Base-by-base conservation (phyloP, 139 green algal genomes). In the Bryopsis sp. region DNA sequence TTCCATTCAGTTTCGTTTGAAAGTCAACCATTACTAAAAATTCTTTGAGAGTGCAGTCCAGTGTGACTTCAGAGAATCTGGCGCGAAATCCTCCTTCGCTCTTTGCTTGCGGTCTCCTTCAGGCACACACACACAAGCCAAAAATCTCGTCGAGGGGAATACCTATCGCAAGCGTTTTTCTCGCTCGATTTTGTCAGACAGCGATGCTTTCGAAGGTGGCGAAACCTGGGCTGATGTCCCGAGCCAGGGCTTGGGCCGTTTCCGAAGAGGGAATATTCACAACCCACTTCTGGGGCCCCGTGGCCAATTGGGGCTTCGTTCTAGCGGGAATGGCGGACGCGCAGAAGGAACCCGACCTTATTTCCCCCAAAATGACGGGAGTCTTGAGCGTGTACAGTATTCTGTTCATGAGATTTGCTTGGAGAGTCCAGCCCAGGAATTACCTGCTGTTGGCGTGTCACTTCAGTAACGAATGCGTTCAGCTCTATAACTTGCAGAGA, bases 351-450 rank as follows among this genome's bases (percentile, higher is more conserved):
- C 68, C 79, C 1, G 82, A 93, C 48, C 58, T 76, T 28, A 84
- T 92, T 5, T 90, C 82, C 34, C 77, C 73, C 19, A 89, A 88
- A 34, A 92, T 92, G 86, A 92, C 86, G 0, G 76, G 73, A 75
- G 84, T 79, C 32, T 84, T 94, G 74, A 89, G 83, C 39, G 61
- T 94, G 22, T 94, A 94, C 74, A 87, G 76, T 68, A 63, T 78
- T 11, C 80, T 94, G 24, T 94, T 94, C 82, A 94, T 94, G 88
- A 79, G 88, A 0, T 94, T 94, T 58, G 88, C 88, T 0, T 94
- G 88, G 88, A 70, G 78, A 64, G 87, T 94, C 28, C 67, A 88
- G 72, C 87, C 87, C 0, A 72, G 87, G 47, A 94, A 94, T 76
- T 88, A 89, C 58, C 79, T 94, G 19, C 81, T 94, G n/a, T 74